Percentiles rank a stretch among this genome's conserved stretches.
Evolutionary conservation across 2,329 filamentous ascomycete genomes (phyloP).

Genomic region (Sarocladium strictum): DNA sequence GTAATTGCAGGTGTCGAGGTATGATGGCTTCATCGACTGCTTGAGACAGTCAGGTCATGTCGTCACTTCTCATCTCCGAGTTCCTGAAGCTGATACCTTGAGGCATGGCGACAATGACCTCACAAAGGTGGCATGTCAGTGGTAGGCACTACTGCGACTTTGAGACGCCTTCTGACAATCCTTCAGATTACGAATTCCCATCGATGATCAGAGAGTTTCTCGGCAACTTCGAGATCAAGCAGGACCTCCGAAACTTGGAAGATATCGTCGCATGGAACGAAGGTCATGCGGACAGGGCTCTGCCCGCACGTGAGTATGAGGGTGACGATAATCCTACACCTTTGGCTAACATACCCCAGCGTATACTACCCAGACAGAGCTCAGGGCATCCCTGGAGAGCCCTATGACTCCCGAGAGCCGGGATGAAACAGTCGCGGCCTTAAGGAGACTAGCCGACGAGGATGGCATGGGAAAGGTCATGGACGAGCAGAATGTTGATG

Average conservation of each 20-base stretch:
- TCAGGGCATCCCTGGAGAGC: not conserved
- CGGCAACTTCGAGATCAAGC: not conserved
- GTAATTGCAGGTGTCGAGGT: not conserved
- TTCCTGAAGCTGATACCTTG: not conserved
- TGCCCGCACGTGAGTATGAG: constrained; percentile 8
- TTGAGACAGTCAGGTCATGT: no score
- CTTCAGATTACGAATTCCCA: constrained; percentile 10
- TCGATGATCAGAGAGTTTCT: constrained; percentile 9
- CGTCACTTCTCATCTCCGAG: not conserved
- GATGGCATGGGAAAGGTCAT: not conserved
- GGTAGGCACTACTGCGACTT: no score
- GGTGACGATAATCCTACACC: not conserved
- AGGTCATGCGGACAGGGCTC: not conserved
- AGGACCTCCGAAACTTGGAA: constrained; percentile 5
- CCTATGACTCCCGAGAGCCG: not conserved
- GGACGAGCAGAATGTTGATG: not conserved
- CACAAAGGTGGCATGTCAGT: not conserved
- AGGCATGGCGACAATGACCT: not conserved
- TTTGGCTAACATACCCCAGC: not conserved
- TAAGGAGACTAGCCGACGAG: not conserved
- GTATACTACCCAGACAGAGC: not conserved
- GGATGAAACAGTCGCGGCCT: not conserved
- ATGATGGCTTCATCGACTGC: no score
- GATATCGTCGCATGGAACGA: constrained; percentile 10
- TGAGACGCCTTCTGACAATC: not conserved